phyloP scores from a whole-genome alignment of 225 moss, liverwort and hornwort genomes.

The Bryoerythrophyllum caledonicum region DNA sequence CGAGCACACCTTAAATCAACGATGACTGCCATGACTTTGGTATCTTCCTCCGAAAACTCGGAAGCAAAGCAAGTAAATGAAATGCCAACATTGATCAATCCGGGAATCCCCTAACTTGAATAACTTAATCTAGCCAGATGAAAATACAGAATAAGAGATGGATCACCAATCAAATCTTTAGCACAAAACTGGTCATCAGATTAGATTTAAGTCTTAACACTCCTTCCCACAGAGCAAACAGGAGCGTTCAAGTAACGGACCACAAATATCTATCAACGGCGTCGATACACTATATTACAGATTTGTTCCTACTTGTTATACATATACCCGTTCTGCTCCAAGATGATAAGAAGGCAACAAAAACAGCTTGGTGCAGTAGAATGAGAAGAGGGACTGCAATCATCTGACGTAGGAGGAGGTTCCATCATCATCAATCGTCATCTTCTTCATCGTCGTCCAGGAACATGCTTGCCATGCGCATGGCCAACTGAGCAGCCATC shows the following conservation, averaged over 20 bases:
- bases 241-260: conserved; percentile 13
- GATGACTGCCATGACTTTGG: background rate
- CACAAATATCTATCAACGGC: conserved; percentile 10
- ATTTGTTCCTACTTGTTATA: conserved; percentile 9
- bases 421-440: conserved; percentile 31
- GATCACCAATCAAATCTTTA: conserved; percentile 1
- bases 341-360: conserved; percentile 15
- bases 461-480: conserved; percentile 97
- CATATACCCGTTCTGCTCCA: conserved; percentile 27
- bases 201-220: conserved; percentile 14
- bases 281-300: conserved; percentile 41
- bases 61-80: conserved; percentile 10
- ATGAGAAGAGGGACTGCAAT: conserved; percentile 21
- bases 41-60: background rate
- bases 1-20: background rate
- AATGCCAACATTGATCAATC: background rate
- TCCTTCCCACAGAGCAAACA: conserved; percentile 18
- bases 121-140: background rate
- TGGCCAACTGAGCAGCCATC: conserved; percentile 83
- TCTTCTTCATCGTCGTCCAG: conserved; percentile 67
- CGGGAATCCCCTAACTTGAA: conserved; percentile 3
- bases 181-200: conserved; percentile 22
- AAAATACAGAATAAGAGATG: background rate
- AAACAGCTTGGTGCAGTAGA: conserved; percentile 21
- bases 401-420: conserved; percentile 11